phyloP scores from a whole-genome alignment of 2,329 filamentous ascomycete genomes.

The Didymella segeticola region DNA sequence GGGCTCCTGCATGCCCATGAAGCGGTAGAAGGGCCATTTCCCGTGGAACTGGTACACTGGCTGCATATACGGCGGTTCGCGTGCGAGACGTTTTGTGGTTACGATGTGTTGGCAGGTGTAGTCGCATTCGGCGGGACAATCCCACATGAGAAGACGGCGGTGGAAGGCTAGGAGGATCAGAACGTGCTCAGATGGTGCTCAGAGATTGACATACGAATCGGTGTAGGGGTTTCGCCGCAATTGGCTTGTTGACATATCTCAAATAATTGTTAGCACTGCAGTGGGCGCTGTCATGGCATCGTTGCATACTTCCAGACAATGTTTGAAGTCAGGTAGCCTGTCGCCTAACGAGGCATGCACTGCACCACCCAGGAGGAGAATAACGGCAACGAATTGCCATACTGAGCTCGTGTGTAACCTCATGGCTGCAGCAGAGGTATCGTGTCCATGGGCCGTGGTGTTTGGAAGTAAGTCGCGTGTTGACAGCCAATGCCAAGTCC shows the following conservation, averaged over 20 bases:
- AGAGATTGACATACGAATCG: constrained; percentile 68
- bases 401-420: constrained; percentile 27
- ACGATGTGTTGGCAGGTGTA: constrained; percentile 96
- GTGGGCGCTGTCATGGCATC: not conserved
- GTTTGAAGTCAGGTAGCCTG: constrained; percentile 81
- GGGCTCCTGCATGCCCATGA: constrained; percentile 93
- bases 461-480: constrained; percentile 21
- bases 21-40: constrained; percentile 95
- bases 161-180: constrained; percentile 68
- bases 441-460: constrained; percentile 24
- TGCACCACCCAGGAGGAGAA: constrained; percentile 40
- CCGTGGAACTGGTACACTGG: constrained; percentile 92
- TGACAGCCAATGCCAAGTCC: constrained; percentile 12
- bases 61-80: constrained; percentile 67
- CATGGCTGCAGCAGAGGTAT: constrained; percentile 28
- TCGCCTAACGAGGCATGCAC: constrained; percentile 80
- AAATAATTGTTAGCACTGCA: not conserved
- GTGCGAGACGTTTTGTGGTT: constrained; percentile 72
- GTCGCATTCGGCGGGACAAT: constrained; percentile 92
- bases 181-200: not conserved
- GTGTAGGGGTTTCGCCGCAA: constrained; percentile 69
- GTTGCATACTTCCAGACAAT: constrained; percentile 79
- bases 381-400: constrained; percentile 35
- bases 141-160: constrained; percentile 89
- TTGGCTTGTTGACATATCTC: constrained; percentile 84